Percentiles rank a stretch among this genome's conserved stretches.
Evolutionary conservation across 1,284 basidiomycete genomes (phyloP).

Genomic region (Tilletia walkeri): DNA sequence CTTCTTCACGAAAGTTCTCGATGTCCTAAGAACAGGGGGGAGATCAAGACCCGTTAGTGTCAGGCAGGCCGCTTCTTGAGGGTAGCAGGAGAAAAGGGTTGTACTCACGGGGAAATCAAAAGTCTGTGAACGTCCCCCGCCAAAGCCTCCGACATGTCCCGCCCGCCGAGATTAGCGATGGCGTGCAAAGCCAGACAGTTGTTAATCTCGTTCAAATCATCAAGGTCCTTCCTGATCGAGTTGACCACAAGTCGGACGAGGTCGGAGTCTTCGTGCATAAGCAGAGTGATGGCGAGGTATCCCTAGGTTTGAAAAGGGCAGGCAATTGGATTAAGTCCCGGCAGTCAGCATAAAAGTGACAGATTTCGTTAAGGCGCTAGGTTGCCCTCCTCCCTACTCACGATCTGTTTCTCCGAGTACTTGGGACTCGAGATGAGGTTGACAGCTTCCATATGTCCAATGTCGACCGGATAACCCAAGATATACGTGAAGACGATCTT

Average conservation of each 20-base stretch:
- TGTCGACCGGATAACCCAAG: conserved; percentile 95
- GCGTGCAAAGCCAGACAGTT: conserved; percentile 97
- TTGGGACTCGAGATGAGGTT: conserved; percentile 93
- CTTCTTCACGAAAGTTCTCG: conserved; percentile 92
- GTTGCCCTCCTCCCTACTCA: conserved; percentile 58
- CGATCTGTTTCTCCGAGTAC: conserved; percentile 99
- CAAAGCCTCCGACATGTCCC: conserved; percentile 96
- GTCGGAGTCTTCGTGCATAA: conserved; percentile 99
- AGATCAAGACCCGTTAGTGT: neutral
- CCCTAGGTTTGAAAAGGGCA: conserved; percentile 63
- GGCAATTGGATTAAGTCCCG: too few species aligned
- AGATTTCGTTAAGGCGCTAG: too few species aligned
- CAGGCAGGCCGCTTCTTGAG: neutral
- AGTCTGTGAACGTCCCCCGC: conserved; percentile 89
- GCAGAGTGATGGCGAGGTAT: conserved; percentile 90
- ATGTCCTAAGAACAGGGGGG: conserved; percentile 66
- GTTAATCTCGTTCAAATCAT: conserved; percentile 88
- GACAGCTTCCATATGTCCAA: conserved; percentile 98
- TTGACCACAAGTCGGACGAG: conserved; percentile 93
- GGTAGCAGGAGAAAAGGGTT: neutral
- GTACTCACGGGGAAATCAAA: conserved; percentile 85
- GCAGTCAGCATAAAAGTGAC: too few species aligned
- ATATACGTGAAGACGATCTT: conserved; percentile 99
- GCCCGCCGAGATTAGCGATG: conserved; percentile 95
- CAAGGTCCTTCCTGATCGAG: conserved; percentile 94